Evolutionary conservation across 106 monocot species (phyloP).

Genomic region (Acorus gramineus): DNA sequence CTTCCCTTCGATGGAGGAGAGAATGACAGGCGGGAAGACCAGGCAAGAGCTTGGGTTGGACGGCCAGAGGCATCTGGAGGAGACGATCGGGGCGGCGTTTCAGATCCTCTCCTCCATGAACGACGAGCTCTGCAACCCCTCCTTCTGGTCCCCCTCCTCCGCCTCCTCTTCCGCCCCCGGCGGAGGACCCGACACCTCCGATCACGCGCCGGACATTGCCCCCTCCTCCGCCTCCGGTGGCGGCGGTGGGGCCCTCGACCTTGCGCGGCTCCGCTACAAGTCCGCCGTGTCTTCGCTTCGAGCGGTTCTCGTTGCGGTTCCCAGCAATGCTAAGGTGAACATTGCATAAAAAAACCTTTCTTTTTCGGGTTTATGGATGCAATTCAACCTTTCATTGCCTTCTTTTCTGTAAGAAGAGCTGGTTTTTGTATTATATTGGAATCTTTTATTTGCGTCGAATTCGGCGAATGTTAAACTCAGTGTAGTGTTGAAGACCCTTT

Average conservation of each 20-base stretch:
- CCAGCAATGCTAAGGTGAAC: slow-evolving; percentile 31
- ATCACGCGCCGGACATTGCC: neutral
- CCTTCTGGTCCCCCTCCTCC: slow-evolving; percentile 61
- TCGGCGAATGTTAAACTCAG: too few relatives aligned
- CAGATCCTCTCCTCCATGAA: slow-evolving; percentile 95
- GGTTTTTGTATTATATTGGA: too few relatives aligned
- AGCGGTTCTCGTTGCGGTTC: slow-evolving; percentile 44
- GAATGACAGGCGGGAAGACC: slow-evolving; percentile 19
- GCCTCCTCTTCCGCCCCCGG: neutral
- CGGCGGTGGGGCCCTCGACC: slow-evolving; percentile 73
- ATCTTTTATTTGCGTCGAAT: too few relatives aligned
- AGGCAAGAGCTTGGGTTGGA: slow-evolving; percentile 55
- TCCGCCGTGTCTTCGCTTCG: slow-evolving; percentile 70
- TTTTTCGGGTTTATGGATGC: too few relatives aligned
- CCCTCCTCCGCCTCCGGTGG: slow-evolving; percentile 10
- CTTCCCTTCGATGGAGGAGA: too few relatives aligned
- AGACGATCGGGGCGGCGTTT: slow-evolving; percentile 72
- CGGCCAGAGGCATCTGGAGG: slow-evolving; percentile 65
- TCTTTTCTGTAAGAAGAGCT: too few relatives aligned
- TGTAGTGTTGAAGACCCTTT: neutral
- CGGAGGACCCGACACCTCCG: slow-evolving; percentile 3
- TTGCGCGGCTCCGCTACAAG: slow-evolving; percentile 82
- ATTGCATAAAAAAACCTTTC: too few relatives aligned
- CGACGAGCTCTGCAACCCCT: slow-evolving; percentile 96
- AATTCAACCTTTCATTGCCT: too few relatives aligned